Base-by-base conservation (phyloP, 768 basidiomycete species). In the Erythrobasidium yunnanense region DNA sequence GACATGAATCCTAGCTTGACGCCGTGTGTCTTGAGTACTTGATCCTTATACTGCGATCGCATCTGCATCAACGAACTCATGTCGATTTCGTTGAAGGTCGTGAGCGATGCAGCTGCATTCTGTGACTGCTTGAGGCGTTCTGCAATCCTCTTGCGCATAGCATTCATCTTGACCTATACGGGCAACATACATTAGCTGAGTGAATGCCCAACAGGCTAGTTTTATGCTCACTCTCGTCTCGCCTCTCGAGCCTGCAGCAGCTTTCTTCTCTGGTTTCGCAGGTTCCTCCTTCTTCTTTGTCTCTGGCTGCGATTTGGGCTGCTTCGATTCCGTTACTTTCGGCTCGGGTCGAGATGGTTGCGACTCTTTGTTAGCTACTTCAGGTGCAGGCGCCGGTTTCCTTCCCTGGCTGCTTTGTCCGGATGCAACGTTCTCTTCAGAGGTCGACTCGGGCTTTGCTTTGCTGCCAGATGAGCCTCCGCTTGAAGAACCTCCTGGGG, bases 1-100 rank as follows among this genome's bases (percentile, higher is more conserved):
- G 86, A 87, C 93, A 99, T 99, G 83, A 87, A 97, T 17, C 95
- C 93, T 69, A 99, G 83, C 77, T 97, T 97, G 76, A 97, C 85
- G 55, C 90, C 92, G 71, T 91, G 87, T 74, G 85, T 83, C 77
- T 97, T 95, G 47, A 90, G 80, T 38, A 96, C 80, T 47, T 82
- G 80, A 69, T 95, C 91, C 81, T 97, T 97, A 84, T 90, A 92
- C 75, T 85, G 84, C 75, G 86, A 84, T 73, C 93, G 87, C 85
- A 97, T 84, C 45, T 86, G 85, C 80, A 95, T 87, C 63, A 97
- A 79, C 46, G 88, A 86, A 45, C 90, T 91, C 93, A 99, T 97
- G 80, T 97, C 93, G 75, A 99, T 89, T 79, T 99, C 93, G 80
- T 99, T 96, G 83, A 99, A 99, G 25, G 93, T 97, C 33, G 95